A percentile compares a stretch with the other conserved stretches of the same genome.
Evolutionary conservation across 2,329 filamentous ascomycete genomes (phyloP).

Genomic region (Pseudogymnoascus sp.): DNA sequence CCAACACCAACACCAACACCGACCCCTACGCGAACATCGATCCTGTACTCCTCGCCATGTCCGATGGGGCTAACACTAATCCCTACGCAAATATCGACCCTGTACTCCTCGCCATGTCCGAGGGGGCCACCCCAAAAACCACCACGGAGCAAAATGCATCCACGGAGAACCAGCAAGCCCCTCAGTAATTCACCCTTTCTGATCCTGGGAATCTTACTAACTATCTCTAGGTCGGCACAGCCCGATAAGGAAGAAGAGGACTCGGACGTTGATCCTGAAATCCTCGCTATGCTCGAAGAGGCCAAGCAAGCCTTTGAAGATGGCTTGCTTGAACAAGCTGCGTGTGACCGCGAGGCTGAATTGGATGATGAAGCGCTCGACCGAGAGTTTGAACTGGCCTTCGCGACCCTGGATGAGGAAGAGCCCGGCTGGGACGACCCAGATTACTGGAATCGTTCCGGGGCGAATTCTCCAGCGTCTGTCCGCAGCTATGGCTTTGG

Average conservation of each 20-base stretch:
- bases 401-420: background rate
- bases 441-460: background rate
- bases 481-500: background rate
- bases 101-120: background rate
- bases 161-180: background rate
- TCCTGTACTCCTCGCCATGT: background rate
- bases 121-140: background rate
- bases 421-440: background rate
- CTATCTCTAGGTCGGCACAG: background rate
- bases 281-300: slow-evolving; percentile 1
- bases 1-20: background rate
- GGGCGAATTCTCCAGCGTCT: background rate
- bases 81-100: too few relatives aligned
- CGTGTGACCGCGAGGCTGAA: background rate
- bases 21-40: too few relatives aligned
- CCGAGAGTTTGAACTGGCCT: background rate
- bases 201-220: background rate
- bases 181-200: background rate
- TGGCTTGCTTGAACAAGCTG: background rate
- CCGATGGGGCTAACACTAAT: too few relatives aligned
- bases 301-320: background rate
- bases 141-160: background rate
- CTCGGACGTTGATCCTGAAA: background rate
- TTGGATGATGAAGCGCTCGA: background rate
- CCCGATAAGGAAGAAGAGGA: background rate